Evolutionary conservation across 2,329 filamentous ascomycete genomes (phyloP), one percentile per base, ranked within the genome.

Genomic region (Fusarium annulatum): DNA sequence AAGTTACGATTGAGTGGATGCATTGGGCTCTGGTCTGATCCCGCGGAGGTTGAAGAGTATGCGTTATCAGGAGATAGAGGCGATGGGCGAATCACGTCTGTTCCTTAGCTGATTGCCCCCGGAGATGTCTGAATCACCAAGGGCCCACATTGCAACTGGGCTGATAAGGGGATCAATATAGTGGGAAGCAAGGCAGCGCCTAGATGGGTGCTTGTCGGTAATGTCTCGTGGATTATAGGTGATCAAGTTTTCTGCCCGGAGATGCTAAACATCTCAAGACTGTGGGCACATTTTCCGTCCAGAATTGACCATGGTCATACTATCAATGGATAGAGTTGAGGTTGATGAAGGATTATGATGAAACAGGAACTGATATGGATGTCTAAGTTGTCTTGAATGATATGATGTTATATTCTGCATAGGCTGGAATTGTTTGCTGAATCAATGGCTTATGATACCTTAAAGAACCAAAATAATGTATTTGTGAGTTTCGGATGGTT

Each of bases 121-220:
- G 77, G 77, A 78, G 77, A 78, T 78, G 70, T 75, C 56, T 64
- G 59, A 75, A 76, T 55, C 76, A 64, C 60, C 19, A 49, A 45
- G 58, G 76, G 56, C 53, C 71, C 76, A 72, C 76, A 52, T 39
- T 16, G 34, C 28, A 59, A 43, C 52, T 71, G 62, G 39, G 45
- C 67, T 69, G 71, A 73, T 73, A 73, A 73, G 71, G 34, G 55
- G 59, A 65, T 74, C 39, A 58, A 64, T 59, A 74, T 68, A 59
- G 45, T 48, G 19, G 26, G 28, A 48, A 48, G 21, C 39, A 56
- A 69, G 56, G 58, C 38, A 45, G 34, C 33, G 59, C 55, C 42
- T 62, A 55, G 38, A 51, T 21, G 38, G 46, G 41, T 41, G 56
- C 55, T 48, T 45, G 51, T 72, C 48, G 34, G 26, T 57, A 34